phyloP scores from a whole-genome alignment of 192 early-diverging fungal species.

The Spinellus fusiger region DNA sequence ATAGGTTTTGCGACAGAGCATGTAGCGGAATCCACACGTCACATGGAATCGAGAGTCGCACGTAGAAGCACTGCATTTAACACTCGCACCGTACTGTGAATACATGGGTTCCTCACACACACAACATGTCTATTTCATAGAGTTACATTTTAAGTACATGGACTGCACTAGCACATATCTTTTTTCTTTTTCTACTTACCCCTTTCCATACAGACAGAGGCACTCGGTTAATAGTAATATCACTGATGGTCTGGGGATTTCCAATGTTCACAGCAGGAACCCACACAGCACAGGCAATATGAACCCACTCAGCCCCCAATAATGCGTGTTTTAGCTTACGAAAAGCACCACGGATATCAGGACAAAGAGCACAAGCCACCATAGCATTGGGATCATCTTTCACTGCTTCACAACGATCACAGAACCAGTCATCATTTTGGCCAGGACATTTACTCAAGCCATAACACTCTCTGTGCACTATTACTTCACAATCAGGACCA shows the following conservation, averaged over 20 bases:
- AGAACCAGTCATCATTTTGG: conserved; percentile 13
- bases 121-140: background rate
- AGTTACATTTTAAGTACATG: background rate
- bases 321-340: conserved; percentile 2
- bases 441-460: conserved; percentile 2
- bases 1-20: background rate
- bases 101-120: background rate
- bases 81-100: background rate
- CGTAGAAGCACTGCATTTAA: background rate
- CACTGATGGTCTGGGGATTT: background rate
- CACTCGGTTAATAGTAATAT: background rate
- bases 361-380: conserved; percentile 21
- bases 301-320: conserved; percentile 5
- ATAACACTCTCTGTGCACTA: conserved; percentile 23
- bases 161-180: background rate
- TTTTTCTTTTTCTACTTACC: background rate
- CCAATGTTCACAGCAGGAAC: background rate
- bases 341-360: conserved; percentile 18
- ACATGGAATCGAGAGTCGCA: background rate
- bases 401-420: conserved; percentile 13
- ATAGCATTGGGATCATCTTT: conserved; percentile 2
- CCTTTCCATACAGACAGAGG: background rate
- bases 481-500: conserved; percentile 15
- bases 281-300: background rate
- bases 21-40: background rate